These are phyloP conservation scores for Lichtheimia corymbifera DNA, from an alignment of 371 early-diverging fungal species.

Conservation along the genomic window DNA sequence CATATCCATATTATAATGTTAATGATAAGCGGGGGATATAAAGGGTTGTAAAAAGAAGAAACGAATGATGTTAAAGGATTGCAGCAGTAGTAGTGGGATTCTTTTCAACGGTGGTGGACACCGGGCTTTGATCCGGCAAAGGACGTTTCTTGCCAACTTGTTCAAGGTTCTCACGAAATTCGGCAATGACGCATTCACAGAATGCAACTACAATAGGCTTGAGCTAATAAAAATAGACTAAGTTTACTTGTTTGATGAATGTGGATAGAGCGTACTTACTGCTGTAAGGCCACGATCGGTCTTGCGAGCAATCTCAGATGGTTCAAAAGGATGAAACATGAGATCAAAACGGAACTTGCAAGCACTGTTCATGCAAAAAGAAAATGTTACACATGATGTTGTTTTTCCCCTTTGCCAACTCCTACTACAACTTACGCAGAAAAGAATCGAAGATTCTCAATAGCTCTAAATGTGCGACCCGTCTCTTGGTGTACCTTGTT, in stretches of 20 bases:
- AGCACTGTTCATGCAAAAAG: constrained; percentile 34
- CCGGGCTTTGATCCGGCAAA: background rate
- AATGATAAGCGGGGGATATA: background rate
- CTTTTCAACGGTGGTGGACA: background rate
- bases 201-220: constrained; percentile 23
- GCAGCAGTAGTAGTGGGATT: background rate
- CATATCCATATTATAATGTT: no score
- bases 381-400: background rate
- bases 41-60: background rate
- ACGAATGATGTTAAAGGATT: background rate
- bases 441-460: constrained; percentile 66
- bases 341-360: constrained; percentile 65
- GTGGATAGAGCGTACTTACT: constrained; percentile 11
- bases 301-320: constrained; percentile 56
- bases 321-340: constrained; percentile 51
- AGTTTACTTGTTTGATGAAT: background rate
- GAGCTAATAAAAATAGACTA: constrained; percentile 10
- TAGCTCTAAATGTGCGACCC: constrained; percentile 61
- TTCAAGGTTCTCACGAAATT: constrained; percentile 31
- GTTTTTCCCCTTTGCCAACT: background rate
- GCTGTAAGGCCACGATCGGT: constrained; percentile 47
- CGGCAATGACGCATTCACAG: constrained; percentile 33
- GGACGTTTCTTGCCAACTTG: constrained; percentile 9
- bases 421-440: constrained; percentile 54
- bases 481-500: constrained; percentile 62